Evolutionary conservation across 1,284 basidiomycete species (phyloP), one percentile per base, ranked within the genome.

Genomic region (Ustilago shanxiensis): DNA sequence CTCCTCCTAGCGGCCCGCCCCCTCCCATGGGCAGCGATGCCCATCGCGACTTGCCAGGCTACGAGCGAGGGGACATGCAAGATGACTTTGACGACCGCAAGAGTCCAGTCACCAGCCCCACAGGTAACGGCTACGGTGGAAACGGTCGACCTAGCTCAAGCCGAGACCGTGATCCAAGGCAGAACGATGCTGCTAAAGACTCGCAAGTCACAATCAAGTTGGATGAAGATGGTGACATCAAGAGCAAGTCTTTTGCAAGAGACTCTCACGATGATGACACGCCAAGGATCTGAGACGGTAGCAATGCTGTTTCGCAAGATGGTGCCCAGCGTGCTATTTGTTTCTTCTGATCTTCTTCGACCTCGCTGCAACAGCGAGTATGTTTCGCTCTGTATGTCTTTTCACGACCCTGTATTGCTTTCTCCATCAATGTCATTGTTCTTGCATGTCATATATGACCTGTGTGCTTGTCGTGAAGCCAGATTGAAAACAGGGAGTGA

Each of bases 11-110:
- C 7, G 66, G 71, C 8, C 63, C 70, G 2, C 75, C 75, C 22
- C 69, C 74, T 37, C 35, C 35, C 14, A 37, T 9, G 35, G 35
- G 14, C 16, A 37, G 28, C 20, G 60, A 60, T 41, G 64, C 29
- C 22, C 50, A 60, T 14, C 62, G 63, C 53, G 75, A 73, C 58
- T 45, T 77, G 33, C 75, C 75, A n/a, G 70, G 49, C 2, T 77
- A 77, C 53, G 57, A 73, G 20, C 66, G 70, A 2, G 75, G 70
- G 13, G 63, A 66, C 33, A 63, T 64, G 62, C 44, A 72, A 31
- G 71, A 60, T 50, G 71, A 77, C 53, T 70, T 70, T 49, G 70
- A 77, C 26, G 74, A 77, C 55, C 70, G 60, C 44, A 77, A 77
- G 53, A 77, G 70, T 39, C 66, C 66, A 11, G 55, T 51, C 11